Conservation (phyloP, 73 alveolate species). For the Durusdinium trenchii region DNA sequence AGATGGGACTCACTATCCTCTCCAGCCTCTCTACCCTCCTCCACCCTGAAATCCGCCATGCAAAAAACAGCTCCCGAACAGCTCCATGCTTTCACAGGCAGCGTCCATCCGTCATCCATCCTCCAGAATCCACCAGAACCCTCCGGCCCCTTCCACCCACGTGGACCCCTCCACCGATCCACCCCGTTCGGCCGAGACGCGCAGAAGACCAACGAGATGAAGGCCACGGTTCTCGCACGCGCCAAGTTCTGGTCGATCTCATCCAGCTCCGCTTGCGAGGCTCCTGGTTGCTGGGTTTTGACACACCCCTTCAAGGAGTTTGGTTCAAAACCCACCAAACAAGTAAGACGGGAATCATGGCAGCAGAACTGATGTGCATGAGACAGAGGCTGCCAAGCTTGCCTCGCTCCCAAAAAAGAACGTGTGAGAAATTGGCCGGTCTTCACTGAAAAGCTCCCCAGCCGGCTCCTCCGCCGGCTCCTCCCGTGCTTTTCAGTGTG, state of each 20-base stretch:
- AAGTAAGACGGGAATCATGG: background rate
- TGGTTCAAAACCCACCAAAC: background rate
- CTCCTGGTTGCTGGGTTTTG: background rate
- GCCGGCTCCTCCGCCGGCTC: background rate
- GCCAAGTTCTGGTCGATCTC: conserved; percentile 9
- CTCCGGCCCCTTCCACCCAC: too few species aligned
- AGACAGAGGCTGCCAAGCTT: background rate
- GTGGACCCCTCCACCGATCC: background rate
- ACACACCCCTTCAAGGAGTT: background rate
- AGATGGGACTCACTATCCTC: too few species aligned
- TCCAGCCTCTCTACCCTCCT: too few species aligned
- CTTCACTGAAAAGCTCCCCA: background rate
- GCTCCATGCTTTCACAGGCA: too few species aligned
- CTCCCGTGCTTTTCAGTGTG: background rate
- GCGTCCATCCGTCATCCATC: background rate
- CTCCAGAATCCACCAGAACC: background rate
- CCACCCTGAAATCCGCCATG: too few species aligned
- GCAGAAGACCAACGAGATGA: conserved; percentile 75
- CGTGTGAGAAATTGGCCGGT: background rate
- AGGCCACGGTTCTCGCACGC: conserved; percentile 64
- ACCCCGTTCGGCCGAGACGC: background rate
- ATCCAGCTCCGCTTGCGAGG: background rate
- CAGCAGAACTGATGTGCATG: too few species aligned
- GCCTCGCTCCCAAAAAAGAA: background rate
- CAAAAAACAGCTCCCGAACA: too few species aligned